A percentile compares a stretch with the other conserved stretches of the same genome.
Evolutionary conservation across 306 rosid genomes (phyloP).

Genomic region (Vigna radiata): DNA sequence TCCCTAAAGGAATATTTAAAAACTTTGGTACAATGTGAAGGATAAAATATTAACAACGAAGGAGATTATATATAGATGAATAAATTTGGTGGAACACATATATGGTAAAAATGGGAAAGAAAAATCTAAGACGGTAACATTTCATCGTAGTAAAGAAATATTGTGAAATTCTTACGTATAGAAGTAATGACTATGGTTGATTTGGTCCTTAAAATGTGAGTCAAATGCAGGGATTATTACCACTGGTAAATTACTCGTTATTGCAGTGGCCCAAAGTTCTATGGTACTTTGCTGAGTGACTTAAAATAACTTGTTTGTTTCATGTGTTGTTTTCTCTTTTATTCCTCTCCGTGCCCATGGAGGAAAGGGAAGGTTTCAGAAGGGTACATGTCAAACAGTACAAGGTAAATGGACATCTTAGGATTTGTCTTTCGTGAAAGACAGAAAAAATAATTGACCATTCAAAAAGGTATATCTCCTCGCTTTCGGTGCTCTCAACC

Average conservation of each 20-base stretch:
- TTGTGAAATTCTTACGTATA: no score
- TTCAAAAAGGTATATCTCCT: not conserved
- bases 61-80: no score
- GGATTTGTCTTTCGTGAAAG: constrained; percentile 22
- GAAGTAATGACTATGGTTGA: not conserved
- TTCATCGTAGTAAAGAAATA: no score
- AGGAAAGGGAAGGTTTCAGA: not conserved
- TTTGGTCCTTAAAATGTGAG: not conserved
- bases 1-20: no score
- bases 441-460: constrained; percentile 6
- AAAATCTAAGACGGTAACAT: no score
- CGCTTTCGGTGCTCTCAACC: constrained; percentile 13
- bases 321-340: constrained; percentile 21
- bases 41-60: no score
- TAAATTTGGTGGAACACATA: no score
- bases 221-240: not conserved
- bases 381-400: not conserved
- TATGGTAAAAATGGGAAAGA: no score
- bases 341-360: not conserved
- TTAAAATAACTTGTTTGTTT: constrained; percentile 3
- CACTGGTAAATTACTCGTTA: not conserved
- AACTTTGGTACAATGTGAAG: no score
- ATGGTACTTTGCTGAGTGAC: not conserved
- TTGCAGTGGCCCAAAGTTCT: constrained; percentile 7
- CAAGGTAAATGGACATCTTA: not conserved